A percentile compares a stretch with the other conserved stretches of the same genome.
phyloP scores from a whole-genome alignment of 1,284 basidiomycete species.

The Puccinia coronata region DNA sequence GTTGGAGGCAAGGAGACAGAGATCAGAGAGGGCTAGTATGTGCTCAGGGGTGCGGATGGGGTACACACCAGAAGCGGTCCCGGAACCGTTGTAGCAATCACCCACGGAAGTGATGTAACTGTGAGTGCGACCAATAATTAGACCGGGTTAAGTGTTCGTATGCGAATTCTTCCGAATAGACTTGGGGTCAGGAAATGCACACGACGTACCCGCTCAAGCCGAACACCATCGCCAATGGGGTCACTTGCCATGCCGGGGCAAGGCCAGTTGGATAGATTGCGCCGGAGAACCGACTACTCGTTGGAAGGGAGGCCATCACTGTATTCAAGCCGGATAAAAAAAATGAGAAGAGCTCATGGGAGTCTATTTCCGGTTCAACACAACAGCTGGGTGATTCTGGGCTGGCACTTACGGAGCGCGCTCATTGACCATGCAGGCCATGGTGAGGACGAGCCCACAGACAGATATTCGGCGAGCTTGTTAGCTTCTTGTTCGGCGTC shows the following conservation, averaged over 20 bases:
- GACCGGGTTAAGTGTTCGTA: too few species aligned
- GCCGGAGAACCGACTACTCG: slow-evolving; percentile 24
- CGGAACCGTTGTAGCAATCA: slow-evolving; percentile 44
- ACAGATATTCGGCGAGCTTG: slow-evolving; percentile 14
- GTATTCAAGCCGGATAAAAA: background rate
- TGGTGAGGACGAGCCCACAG: slow-evolving; percentile 41
- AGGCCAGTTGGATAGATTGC: slow-evolving; percentile 29
- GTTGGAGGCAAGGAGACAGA: background rate
- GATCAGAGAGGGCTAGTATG: background rate
- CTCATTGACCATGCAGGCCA: slow-evolving; percentile 49
- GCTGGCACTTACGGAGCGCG: slow-evolving; percentile 14
- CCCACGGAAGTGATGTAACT: slow-evolving; percentile 47
- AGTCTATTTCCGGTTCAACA: background rate
- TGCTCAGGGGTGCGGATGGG: background rate
- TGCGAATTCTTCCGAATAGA: too few species aligned
- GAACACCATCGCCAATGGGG: slow-evolving; percentile 44
- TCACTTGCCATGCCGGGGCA: slow-evolving; percentile 40
- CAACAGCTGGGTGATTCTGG: too few species aligned
- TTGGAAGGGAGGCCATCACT: slow-evolving; percentile 39
- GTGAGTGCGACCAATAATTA: background rate
- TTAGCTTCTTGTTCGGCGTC: background rate
- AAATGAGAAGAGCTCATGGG: background rate
- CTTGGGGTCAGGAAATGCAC: too few species aligned
- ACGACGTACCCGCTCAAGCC: slow-evolving; percentile 41
- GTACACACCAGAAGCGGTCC: slow-evolving; percentile 38